Base-by-base conservation (phyloP, 768 basidiomycete species). In the Dioszegia crocea region DNA sequence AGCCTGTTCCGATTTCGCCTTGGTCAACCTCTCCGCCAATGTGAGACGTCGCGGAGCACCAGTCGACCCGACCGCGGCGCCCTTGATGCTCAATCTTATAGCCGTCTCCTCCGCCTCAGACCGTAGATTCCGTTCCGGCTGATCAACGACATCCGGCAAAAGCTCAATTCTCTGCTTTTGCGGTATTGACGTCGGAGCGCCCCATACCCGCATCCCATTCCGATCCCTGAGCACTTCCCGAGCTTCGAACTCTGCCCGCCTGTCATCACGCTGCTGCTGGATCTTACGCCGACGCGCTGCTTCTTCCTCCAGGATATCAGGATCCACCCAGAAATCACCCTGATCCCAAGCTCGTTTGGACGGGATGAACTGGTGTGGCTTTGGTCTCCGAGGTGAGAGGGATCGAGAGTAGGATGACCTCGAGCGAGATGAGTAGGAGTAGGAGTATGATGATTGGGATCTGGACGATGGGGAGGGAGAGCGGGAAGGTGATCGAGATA, bases 251-350 rank as follows among this genome's bases (percentile, higher is more conserved):
- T 21, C n/a, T 5, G 24, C 49, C 40, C 27, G 30, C 47, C 53
- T 59, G 12, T 66, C 49, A 5, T 59, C 53, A 4, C 56, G 21
- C 24, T 67, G 41, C 36, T 68, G 66, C 40, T 66, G 50, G 2
- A 50, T 62, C 24, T 62, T 51, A 4, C 57, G 47, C 40, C 56
- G 40, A 38, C 31, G 23, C n/a, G 67, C 66, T 2, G 62, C 65
- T 16, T 63, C 48, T 66, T 65, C 66, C 5, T 47, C 65, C 12
- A 39, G 60, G 47, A 66, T 68, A 17, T 70, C 65, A 11, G 71
- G 71, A 60, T 70, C 68, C 1, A 68, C 36, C 71, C 71, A 73
- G 5, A 61, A 57, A 48, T 68, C 71, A 2, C 60, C 50, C 36
- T 73, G 59, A 45, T 68, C 46, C 68, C 68, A 70, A 48, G 60